Evolutionary conservation across 148 eudicot species (phyloP).

Genomic region (Cornus controversa): DNA sequence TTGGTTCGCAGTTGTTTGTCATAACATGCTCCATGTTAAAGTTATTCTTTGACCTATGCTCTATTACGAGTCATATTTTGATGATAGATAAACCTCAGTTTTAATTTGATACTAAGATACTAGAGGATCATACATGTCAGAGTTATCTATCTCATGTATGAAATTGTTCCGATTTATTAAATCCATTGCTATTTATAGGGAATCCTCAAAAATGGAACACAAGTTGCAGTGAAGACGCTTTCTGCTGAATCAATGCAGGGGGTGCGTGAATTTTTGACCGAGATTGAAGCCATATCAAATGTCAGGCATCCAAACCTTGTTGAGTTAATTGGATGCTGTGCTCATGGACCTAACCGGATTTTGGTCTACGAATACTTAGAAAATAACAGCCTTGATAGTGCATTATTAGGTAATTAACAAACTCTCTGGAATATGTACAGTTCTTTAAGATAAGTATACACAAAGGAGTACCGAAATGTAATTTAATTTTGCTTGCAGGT

Average conservation of each 20-base stretch:
- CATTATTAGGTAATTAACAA: conserved; percentile 62
- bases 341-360: conserved; percentile 63
- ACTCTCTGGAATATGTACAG: not conserved
- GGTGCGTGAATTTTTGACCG: conserved; percentile 72
- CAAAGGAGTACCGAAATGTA: conserved; percentile 1
- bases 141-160: not conserved
- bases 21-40: no score
- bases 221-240: conserved; percentile 86
- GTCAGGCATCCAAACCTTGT: conserved; percentile 86
- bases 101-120: not conserved
- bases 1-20: no score
- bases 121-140: not conserved
- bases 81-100: not conserved
- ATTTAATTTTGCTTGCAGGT: conserved; percentile 44
- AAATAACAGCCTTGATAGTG: conserved; percentile 84
- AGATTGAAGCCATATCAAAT: conserved; percentile 73
- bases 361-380: conserved; percentile 83
- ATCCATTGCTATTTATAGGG: conserved; percentile 47
- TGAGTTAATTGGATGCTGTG: conserved; percentile 80
- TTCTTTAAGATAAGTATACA: not conserved
- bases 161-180: conserved; percentile 6
- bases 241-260: conserved; percentile 92
- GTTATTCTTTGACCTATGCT: no score
- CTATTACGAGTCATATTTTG: not conserved
- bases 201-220: conserved; percentile 54